These are phyloP conservation scores for Cinnamomum micranthum DNA, from an alignment of 164 flowering plant species.

Conservation along the genomic window DNA sequence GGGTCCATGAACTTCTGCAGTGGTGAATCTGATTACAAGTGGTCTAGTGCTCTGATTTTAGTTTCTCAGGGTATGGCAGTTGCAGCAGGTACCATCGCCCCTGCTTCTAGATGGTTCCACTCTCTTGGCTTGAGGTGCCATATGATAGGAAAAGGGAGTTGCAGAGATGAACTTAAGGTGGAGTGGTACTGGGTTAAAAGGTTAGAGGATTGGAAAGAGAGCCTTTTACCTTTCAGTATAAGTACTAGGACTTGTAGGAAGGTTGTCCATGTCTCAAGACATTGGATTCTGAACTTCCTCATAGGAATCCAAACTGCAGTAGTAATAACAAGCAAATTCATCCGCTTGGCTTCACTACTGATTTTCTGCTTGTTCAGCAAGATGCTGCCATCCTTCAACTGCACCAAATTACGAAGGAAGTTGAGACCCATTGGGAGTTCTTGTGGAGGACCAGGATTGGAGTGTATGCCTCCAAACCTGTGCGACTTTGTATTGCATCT, in stretches of 20 bases:
- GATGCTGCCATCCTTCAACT: neutral
- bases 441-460: neutral
- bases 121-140: neutral
- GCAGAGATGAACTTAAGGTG: conserved; percentile 17
- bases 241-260: neutral
- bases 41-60: conserved; percentile 28
- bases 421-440: neutral
- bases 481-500: conserved; percentile 40
- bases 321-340: conserved; percentile 39
- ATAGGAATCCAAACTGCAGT: conserved; percentile 36
- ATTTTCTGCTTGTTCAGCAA: conserved; percentile 19
- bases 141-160: neutral
- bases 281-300: conserved; percentile 15
- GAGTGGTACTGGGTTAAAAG: conserved; percentile 37
- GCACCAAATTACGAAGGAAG: neutral
- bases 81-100: conserved; percentile 6
- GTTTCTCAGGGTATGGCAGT: conserved; percentile 5
- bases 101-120: conserved; percentile 10
- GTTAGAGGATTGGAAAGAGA: conserved; percentile 15
- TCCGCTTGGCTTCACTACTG: conserved; percentile 31
- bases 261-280: neutral
- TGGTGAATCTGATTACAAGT: conserved; percentile 58
- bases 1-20: conserved; percentile 35
- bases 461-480: conserved; percentile 12
- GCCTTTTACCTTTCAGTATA: conserved; percentile 2